Conservation (phyloP, 169 alveolate species). For the Plasmodium knowlesi region DNA sequence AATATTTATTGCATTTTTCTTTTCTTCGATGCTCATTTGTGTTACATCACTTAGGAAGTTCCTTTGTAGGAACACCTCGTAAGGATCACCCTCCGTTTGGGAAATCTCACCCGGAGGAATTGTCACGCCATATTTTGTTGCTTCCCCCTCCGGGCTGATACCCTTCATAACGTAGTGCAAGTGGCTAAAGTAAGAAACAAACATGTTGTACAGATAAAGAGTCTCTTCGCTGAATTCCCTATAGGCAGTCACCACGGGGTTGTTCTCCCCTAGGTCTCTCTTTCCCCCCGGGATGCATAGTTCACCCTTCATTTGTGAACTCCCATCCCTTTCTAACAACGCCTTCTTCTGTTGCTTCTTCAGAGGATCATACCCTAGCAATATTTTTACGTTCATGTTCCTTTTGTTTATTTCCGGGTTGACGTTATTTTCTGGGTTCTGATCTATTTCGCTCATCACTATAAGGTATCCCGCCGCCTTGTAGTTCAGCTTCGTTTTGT, state of each 20-base stretch:
- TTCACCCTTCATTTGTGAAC: conserved; percentile 1
- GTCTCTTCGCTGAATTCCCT: conserved; percentile 65
- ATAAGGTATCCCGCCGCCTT: conserved; percentile 48
- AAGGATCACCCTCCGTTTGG: background rate
- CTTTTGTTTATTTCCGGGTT: conserved; percentile 7
- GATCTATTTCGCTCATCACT: background rate
- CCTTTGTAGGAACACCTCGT: background rate
- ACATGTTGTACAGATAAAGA: conserved; percentile 26
- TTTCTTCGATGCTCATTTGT: background rate
- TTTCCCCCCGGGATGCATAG: conserved; percentile 37
- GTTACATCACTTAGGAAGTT: conserved; percentile 18
- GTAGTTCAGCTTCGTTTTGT: background rate
- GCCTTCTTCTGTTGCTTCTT: background rate
- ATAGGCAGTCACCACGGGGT: conserved; percentile 40
- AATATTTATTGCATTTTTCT: background rate
- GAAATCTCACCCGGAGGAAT: background rate
- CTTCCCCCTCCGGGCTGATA: background rate
- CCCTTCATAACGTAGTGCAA: conserved; percentile 21
- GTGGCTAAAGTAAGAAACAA: conserved; percentile 30
- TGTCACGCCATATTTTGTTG: background rate
- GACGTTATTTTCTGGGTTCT: background rate
- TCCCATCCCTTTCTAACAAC: background rate
- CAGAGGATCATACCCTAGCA: conserved; percentile 46
- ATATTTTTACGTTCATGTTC: conserved; percentile 16
- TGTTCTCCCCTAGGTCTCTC: background rate